Evolutionary conservation across 208 protist species (phyloP).

Genomic region (Endotrypanum monterogeii): DNA sequence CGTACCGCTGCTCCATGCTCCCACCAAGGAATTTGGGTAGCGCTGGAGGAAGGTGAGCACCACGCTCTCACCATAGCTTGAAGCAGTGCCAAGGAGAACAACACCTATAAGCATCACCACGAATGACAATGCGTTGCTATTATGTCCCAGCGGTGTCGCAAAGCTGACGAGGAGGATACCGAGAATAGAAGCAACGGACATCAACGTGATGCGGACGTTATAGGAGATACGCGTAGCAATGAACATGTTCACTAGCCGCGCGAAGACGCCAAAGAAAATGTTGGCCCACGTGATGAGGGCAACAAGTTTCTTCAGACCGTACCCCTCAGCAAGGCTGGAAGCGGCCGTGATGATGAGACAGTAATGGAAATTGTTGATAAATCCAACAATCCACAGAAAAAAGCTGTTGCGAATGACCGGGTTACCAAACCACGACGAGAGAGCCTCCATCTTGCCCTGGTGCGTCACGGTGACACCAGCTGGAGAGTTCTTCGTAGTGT

Average conservation of each 20-base stretch:
- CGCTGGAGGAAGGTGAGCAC: slow-evolving; percentile 78
- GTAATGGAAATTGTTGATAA: slow-evolving; percentile 94
- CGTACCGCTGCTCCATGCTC: slow-evolving; percentile 87
- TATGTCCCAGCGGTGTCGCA: slow-evolving; percentile 43
- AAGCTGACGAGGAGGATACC: slow-evolving; percentile 84
- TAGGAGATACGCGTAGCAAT: slow-evolving; percentile 60
- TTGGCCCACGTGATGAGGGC: slow-evolving; percentile 78
- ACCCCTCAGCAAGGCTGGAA: slow-evolving; percentile 43
- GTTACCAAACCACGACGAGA: not conserved
- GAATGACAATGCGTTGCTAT: slow-evolving; percentile 57
- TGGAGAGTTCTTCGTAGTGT: not conserved
- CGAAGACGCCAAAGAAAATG: slow-evolving; percentile 85
- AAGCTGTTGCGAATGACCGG: slow-evolving; percentile 37
- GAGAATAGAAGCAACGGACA: slow-evolving; percentile 42
- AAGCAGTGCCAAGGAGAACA: slow-evolving; percentile 55
- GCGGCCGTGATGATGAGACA: slow-evolving; percentile 77
- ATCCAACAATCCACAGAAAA: slow-evolving; percentile 65
- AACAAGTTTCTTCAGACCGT: slow-evolving; percentile 66
- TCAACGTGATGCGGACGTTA: slow-evolving; percentile 75
- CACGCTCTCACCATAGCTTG: slow-evolving; percentile 82
- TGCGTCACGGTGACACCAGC: not conserved
- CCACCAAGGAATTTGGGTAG: slow-evolving; percentile 77
- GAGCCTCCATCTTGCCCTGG: not conserved
- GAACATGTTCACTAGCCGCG: slow-evolving; percentile 79
- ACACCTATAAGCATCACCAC: slow-evolving; percentile 76